Percentiles rank a stretch among this genome's conserved stretches.
phyloP scores from a whole-genome alignment of 2,329 filamentous ascomycete species.

The Aspergillus transmontanensis region DNA sequence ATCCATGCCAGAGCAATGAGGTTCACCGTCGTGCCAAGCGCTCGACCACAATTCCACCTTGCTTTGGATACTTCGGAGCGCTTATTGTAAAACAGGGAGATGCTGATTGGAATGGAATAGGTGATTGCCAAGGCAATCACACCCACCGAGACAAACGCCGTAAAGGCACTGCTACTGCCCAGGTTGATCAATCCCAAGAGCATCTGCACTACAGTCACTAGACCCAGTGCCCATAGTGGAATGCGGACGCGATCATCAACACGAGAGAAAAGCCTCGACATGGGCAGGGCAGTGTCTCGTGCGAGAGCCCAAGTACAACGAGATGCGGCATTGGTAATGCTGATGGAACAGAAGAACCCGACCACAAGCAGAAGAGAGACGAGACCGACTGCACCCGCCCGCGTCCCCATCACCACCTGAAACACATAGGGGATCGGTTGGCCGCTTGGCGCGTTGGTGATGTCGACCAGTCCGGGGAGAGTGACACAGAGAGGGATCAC shows the following conservation, averaged over 20 bases:
- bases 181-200: slow-evolving; percentile 54
- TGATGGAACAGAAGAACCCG: slow-evolving; percentile 57
- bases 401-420: slow-evolving; percentile 51
- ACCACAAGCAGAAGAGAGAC: slow-evolving; percentile 55
- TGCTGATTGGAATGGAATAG: slow-evolving; percentile 59
- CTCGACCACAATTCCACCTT: slow-evolving; percentile 49
- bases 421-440: slow-evolving; percentile 58
- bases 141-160: slow-evolving; percentile 56
- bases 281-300: slow-evolving; percentile 48
- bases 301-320: slow-evolving; percentile 51
- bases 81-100: slow-evolving; percentile 49
- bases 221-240: slow-evolving; percentile 45
- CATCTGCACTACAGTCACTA: slow-evolving; percentile 52
- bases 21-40: slow-evolving; percentile 51
- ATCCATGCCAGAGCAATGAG: slow-evolving; percentile 55
- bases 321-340: slow-evolving; percentile 55
- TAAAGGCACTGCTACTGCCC: slow-evolving; percentile 51
- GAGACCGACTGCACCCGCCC: slow-evolving; percentile 51
- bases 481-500: slow-evolving; percentile 58
- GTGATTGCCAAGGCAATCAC: slow-evolving; percentile 59
- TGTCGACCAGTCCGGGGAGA: slow-evolving; percentile 49
- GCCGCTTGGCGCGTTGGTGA: slow-evolving; percentile 48
- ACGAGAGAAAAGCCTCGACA: slow-evolving; percentile 39
- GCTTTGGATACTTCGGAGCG: slow-evolving; percentile 53
- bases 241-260: slow-evolving; percentile 41